Conservation (phyloP, 805 yeast genomes). For the Wickerhamomyces bovis region DNA sequence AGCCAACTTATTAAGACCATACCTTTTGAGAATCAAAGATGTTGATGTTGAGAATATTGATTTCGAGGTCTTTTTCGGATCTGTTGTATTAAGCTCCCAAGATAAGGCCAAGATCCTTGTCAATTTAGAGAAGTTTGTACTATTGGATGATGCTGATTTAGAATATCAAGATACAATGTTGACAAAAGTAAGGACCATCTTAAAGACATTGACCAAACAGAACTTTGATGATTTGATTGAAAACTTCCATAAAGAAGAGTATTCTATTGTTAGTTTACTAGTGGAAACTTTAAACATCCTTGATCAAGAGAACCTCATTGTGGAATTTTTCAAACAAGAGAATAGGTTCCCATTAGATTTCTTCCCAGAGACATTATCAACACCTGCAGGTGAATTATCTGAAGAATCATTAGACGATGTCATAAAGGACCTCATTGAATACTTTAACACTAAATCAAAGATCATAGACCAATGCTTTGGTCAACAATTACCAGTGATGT, state of each 20-base stretch:
- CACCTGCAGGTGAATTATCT: constrained; percentile 18
- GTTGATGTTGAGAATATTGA: constrained; percentile 5
- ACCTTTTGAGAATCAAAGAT: constrained; percentile 3
- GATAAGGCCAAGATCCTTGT: constrained; percentile 20
- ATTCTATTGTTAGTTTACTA: constrained; percentile 15
- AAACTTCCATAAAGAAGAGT: constrained; percentile 15
- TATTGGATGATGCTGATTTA: constrained; percentile 19
- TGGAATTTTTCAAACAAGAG: constrained; percentile 35
- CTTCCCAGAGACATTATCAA: constrained; percentile 24
- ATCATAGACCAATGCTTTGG: constrained; percentile 34
- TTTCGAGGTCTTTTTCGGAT: constrained; percentile 13
- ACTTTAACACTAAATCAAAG: constrained; percentile 30
- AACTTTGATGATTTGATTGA: constrained; percentile 18
- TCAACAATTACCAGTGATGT: constrained; percentile 33
- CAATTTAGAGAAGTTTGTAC: constrained; percentile 13
- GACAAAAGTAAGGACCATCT: constrained; percentile 9
- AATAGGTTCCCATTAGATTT: constrained; percentile 28
- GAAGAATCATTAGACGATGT: constrained; percentile 19
- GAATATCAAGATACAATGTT: constrained; percentile 3
- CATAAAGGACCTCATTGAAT: constrained; percentile 23
- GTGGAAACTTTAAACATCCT: constrained; percentile 23
- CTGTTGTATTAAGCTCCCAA: constrained; percentile 14
- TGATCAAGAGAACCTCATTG: constrained; percentile 31
- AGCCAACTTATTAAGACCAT: constrained; percentile 8
- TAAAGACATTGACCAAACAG: constrained; percentile 11